Percentiles rank a stretch among this genome's conserved stretches.
Evolutionary conservation across 768 basidiomycete species (phyloP).

Genomic region (Mycena epipterygia): DNA sequence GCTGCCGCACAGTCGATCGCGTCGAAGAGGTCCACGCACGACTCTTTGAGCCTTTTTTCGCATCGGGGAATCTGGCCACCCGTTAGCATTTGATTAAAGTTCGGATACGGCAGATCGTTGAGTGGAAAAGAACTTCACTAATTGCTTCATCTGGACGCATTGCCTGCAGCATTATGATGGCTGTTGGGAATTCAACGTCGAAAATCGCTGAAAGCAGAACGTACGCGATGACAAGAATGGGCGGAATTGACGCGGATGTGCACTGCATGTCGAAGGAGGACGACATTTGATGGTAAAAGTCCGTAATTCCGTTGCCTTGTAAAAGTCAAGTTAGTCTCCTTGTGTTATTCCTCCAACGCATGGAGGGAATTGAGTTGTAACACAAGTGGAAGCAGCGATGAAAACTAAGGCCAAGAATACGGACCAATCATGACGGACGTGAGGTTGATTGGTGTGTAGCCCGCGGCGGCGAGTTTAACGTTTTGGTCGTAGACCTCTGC

Average conservation of each 20-base stretch:
- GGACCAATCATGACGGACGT: slow-evolving; percentile 60
- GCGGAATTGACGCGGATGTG: slow-evolving; percentile 54
- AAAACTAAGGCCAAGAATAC: slow-evolving; percentile 40
- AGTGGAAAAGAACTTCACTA: slow-evolving; percentile 7
- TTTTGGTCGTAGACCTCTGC: slow-evolving; percentile 65
- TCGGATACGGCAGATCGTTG: no score
- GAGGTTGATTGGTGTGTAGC: slow-evolving; percentile 63
- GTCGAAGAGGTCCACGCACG: slow-evolving; percentile 79
- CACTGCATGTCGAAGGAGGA: slow-evolving; percentile 65
- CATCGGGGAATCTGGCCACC: slow-evolving; percentile 70
- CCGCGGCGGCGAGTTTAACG: slow-evolving; percentile 50
- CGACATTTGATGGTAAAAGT: slow-evolving; percentile 52
- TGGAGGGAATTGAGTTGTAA: background rate
- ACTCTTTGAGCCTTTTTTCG: slow-evolving; percentile 63
- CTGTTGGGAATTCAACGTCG: background rate
- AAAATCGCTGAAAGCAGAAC: slow-evolving; percentile 21
- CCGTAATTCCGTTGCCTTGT: slow-evolving; percentile 59
- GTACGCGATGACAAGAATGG: slow-evolving; percentile 51
- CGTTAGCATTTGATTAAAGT: no score
- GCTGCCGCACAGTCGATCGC: slow-evolving; percentile 77
- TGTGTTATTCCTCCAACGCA: background rate
- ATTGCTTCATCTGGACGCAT: slow-evolving; percentile 59
- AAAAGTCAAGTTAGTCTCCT: background rate
- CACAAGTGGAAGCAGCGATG: background rate
- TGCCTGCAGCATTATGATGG: slow-evolving; percentile 35